A percentile compares a stretch with the other conserved stretches of the same genome.
phyloP scores from a whole-genome alignment of 1,284 basidiomycete genomes.

The Apiotrichum gamsii region DNA sequence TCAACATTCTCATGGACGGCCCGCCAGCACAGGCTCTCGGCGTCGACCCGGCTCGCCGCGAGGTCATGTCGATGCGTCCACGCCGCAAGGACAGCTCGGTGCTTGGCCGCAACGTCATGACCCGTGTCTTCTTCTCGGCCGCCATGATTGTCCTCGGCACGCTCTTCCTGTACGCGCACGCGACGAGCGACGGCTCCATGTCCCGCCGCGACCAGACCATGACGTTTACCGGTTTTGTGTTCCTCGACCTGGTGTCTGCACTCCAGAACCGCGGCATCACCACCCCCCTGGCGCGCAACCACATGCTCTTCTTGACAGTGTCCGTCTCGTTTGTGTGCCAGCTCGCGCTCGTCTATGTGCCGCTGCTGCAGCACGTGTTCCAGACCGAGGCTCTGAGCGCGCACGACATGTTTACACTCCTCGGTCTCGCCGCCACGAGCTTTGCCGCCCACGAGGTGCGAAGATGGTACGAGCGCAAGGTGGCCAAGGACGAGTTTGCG shows the following conservation, averaged over 20 bases:
- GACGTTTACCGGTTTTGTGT: slow-evolving; percentile 96
- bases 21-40: slow-evolving; percentile 93
- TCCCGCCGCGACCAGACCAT: slow-evolving; percentile 81
- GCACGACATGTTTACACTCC: slow-evolving; percentile 65
- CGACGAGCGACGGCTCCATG: slow-evolving; percentile 72
- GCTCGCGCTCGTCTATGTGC: slow-evolving; percentile 80
- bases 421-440: slow-evolving; percentile 64
- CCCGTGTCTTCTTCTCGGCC: slow-evolving; percentile 81
- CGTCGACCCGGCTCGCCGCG: slow-evolving; percentile 88
- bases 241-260: slow-evolving; percentile 91
- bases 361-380: slow-evolving; percentile 84
- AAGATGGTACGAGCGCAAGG: slow-evolving; percentile 64
- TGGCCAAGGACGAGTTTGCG: slow-evolving; percentile 33
- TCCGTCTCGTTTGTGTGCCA: slow-evolving; percentile 75
- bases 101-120: slow-evolving; percentile 65
- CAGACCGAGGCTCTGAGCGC: slow-evolving; percentile 74
- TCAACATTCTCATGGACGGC: slow-evolving; percentile 99
- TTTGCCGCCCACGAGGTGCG: slow-evolving; percentile 73
- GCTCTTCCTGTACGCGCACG: slow-evolving; percentile 77
- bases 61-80: slow-evolving; percentile 83
- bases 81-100: slow-evolving; percentile 83
- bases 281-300: slow-evolving; percentile 70
- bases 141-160: slow-evolving; percentile 84
- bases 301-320: slow-evolving; percentile 82
- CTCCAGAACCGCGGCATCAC: slow-evolving; percentile 87